These are phyloP conservation scores for Xylaria sp. DNA, from an alignment of 2,329 filamentous ascomycete species.

Conservation along the genomic window DNA sequence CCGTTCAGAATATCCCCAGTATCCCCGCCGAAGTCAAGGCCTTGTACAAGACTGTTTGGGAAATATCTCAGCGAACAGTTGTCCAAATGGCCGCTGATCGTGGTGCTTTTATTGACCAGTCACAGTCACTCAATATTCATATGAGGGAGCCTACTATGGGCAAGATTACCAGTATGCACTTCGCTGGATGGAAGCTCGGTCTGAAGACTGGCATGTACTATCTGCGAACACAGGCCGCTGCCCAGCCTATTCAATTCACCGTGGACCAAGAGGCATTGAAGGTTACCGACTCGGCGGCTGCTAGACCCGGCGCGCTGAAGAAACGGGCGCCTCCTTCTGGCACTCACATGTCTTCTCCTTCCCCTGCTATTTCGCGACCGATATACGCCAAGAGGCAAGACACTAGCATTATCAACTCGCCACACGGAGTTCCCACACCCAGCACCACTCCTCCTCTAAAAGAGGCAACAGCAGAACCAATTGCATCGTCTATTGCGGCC, in stretches of 20 bases:
- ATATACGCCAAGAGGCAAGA: conserved; percentile 66
- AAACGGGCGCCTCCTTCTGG: conserved; percentile 69
- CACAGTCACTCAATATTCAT: conserved; percentile 98
- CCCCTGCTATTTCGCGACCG: conserved; percentile 67
- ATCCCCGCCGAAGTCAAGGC: conserved; percentile 95
- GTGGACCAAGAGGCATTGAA: conserved; percentile 96
- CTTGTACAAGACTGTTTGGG: conserved; percentile 99
- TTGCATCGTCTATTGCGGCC: conserved; percentile 64
- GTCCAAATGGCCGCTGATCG: conserved; percentile 98
- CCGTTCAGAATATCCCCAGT: conserved; percentile 95
- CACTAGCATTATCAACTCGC: conserved; percentile 44
- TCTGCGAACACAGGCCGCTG: conserved; percentile 94
- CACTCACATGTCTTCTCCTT: conserved; percentile 60
- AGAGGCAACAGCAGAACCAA: conserved; percentile 49
- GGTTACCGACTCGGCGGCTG: conserved; percentile 80
- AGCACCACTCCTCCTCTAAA: conserved; percentile 67
- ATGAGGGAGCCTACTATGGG: conserved; percentile 99
- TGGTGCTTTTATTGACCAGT: conserved; percentile 98
- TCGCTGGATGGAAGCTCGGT: conserved; percentile 97
- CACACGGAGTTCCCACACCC: conserved; percentile 72
- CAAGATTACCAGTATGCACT: conserved; percentile 99
- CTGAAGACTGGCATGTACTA: conserved; percentile 99
- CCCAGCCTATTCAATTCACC: conserved; percentile 97
- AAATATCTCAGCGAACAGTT: conserved; percentile 94
- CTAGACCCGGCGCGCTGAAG: conserved; percentile 66